Base-by-base conservation (phyloP, 106 monocot species). In the Vanilla planifolia region DNA sequence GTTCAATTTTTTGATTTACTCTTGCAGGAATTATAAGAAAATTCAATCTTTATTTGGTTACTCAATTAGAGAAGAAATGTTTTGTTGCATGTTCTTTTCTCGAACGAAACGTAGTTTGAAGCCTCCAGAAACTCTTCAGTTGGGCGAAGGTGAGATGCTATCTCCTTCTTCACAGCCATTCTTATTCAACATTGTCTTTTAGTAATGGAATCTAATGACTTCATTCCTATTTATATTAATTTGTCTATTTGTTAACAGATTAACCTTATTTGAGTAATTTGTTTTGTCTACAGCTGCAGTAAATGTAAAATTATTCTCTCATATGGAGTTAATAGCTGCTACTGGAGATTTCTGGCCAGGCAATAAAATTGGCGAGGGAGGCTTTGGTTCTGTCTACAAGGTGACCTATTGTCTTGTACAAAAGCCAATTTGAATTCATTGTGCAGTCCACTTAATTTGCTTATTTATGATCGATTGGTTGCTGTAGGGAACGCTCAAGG, bases 311-410 rank as follows among this genome's bases (percentile, higher is more conserved):
- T 42, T 82, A 1, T 88, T 55, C 43, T 53, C 79, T 29, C 78
- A 79, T 59, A 82, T 73, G 37, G 87, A 82, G 42, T 34, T 88
- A 67, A 79, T 16, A 67, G 76, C 62, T 16, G 87, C 79, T 16
- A 83, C 87, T 1, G 62, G 39, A 21, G 70, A 79, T 63, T 88
- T 88, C 56, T 67, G 67, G 61, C 36, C n/a, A 30, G 48, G 28
- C 30, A 79, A 87, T 64, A 88, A 83, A 69, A 57, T 88, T 60
- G 87, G 87, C 11, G 82, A 76, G 67, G 86, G 86, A 11, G 86
- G 86, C 63, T 86, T 82, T 75, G 86, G 86, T 45, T 66, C 78
- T 41, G 86, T 86, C 9, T 82, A 82, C 62, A 82, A 68, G 78
- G 86, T 86, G 70, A 37, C 59, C 26, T 16, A 8, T 61, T 61